These are phyloP conservation scores for Colletotrichum sansevieriae DNA, from an alignment of 2,329 filamentous ascomycete genomes.

Conservation along the genomic window DNA sequence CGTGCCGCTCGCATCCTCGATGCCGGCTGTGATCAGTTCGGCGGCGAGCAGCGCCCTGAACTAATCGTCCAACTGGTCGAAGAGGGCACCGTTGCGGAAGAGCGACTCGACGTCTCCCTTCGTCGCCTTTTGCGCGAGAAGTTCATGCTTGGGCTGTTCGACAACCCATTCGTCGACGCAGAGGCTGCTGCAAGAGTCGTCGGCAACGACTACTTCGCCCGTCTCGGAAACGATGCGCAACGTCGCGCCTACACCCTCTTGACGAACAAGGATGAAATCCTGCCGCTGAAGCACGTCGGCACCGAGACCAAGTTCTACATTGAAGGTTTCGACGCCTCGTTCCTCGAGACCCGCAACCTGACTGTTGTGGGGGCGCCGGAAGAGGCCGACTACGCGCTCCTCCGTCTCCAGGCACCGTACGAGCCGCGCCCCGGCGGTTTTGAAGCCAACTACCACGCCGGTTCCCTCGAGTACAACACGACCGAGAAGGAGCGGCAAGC, in stretches of 20 bases:
- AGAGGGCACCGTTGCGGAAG: constrained; percentile 55
- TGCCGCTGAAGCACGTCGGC: constrained; percentile 42
- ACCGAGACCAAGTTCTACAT: constrained; percentile 43
- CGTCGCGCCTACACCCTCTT: constrained; percentile 48
- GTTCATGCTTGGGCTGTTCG: constrained; percentile 65
- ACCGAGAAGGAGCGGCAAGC: constrained; percentile 46
- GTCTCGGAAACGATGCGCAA: constrained; percentile 44
- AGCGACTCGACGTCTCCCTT: constrained; percentile 60
- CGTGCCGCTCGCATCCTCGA: constrained; percentile 59
- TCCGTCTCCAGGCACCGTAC: constrained; percentile 55
- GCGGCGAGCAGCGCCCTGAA: constrained; percentile 62
- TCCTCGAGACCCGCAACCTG: constrained; percentile 46
- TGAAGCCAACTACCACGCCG: constrained; percentile 54
- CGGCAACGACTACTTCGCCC: constrained; percentile 58
- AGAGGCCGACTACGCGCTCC: constrained; percentile 57
- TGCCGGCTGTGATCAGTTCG: constrained; percentile 66
- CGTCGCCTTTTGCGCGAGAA: constrained; percentile 62
- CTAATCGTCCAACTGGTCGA: constrained; percentile 62
- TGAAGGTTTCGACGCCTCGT: constrained; percentile 37
- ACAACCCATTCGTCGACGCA: constrained; percentile 63
- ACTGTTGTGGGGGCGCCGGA: constrained; percentile 51
- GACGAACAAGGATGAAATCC: constrained; percentile 44
- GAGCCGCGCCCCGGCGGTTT: constrained; percentile 56
- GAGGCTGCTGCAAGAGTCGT: constrained; percentile 56
- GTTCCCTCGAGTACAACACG: constrained; percentile 55